Conservation (phyloP, 2,329 filamentous ascomycete genomes). For the Epichloe gansuensis region DNA sequence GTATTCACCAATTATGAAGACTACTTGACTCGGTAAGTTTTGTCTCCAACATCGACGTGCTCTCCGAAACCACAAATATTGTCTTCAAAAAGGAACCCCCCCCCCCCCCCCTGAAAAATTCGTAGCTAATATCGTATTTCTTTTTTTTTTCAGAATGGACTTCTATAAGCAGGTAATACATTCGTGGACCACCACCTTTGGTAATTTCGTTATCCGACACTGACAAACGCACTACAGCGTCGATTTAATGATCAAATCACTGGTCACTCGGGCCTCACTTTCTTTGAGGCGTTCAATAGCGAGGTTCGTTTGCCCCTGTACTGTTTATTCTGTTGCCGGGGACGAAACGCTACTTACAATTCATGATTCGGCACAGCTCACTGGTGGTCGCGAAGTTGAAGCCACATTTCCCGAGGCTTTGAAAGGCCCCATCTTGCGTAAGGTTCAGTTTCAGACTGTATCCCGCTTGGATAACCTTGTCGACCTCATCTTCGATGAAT, state of each 20-base stretch:
- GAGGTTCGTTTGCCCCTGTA: constrained; percentile 46
- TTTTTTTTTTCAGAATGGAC: constrained; percentile 50
- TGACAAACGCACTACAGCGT: constrained; percentile 36
- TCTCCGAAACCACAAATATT: not conserved
- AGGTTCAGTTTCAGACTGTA: constrained; percentile 81
- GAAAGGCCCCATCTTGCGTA: constrained; percentile 79
- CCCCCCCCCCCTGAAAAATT: too few species aligned
- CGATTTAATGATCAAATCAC: constrained; percentile 94
- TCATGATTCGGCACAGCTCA: constrained; percentile 35
- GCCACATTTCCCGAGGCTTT: constrained; percentile 82
- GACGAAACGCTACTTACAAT: not conserved
- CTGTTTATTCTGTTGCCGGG: not conserved
- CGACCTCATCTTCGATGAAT: constrained; percentile 59
- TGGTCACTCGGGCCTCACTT: constrained; percentile 79
- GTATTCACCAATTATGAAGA: constrained; percentile 80
- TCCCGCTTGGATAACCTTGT: constrained; percentile 77
- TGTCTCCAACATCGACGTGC: not conserved
- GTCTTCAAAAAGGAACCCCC: not conserved
- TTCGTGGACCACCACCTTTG: not conserved
- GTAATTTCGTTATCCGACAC: not conserved
- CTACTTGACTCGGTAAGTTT: constrained; percentile 64
- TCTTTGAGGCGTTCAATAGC: constrained; percentile 84
- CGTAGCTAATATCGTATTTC: constrained; percentile 6
- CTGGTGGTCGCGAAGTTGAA: constrained; percentile 79
- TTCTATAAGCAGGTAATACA: constrained; percentile 71